Evolutionary conservation across 345 rosid species (phyloP), one percentile per base, ranked within the genome.

Genomic region (Euphorbia lathyris): DNA sequence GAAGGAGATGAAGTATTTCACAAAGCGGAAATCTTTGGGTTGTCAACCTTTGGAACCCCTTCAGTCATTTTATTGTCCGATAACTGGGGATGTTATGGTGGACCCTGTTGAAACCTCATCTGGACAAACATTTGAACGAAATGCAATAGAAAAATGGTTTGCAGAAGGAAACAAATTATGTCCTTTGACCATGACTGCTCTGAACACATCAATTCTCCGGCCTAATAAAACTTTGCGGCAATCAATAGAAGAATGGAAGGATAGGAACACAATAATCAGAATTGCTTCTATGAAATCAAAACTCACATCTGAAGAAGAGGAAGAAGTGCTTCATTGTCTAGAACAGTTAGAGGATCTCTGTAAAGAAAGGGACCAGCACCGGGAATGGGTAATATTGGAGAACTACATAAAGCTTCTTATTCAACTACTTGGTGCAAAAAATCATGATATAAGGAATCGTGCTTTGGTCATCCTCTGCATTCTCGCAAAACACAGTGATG

Each of bases 41-140:
- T 77, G 71, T 71, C 90, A 85, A 74, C 77, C 85, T 16, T 74
- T 86, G 78, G 93, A 88, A 72, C 89, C 90, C 32, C 87, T 86
- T 56, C 86, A 63, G 55, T 86, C 93, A 34, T 88, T 88, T 71
- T 86, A 83, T 65, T 88, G 93, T 68, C 90, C 93, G 16, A 85
- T 88, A 70, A 86, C 90, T 47, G 77, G 73, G 48, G 90, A 88
- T 42, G 88, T 86, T 60, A 86, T 88, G 93, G 79, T 72, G 72
- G 90, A 88, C 60, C 93, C 93, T 48, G 93, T 88, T 68, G 93
- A 88, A 78, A 88, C 86, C 63, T 86, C 89, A 48, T 86, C 93
- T 20, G 90, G 93, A 59, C 90, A 86, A 76, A 88, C 93, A 60
- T 88, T 86, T 80, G 93, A 88, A 74, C 80, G 87, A 72, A 79